Base-by-base conservation (phyloP, 1,284 basidiomycete genomes). In the Austropuccinia psidii region DNA sequence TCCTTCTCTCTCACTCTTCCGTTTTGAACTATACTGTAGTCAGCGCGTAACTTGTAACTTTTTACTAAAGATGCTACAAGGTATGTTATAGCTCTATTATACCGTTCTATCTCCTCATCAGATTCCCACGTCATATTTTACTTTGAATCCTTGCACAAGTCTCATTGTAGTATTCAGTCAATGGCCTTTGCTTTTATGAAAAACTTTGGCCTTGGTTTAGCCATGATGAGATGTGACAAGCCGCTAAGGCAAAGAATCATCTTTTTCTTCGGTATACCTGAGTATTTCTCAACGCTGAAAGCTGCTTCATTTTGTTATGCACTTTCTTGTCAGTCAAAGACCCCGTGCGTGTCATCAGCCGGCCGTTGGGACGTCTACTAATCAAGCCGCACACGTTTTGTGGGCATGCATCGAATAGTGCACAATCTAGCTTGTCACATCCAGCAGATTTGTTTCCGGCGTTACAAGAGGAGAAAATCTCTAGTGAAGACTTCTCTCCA, bases 51-150 rank as follows among this genome's bases (percentile, higher is more conserved):
- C 61, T 29, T 64, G n/a, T n/a, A n/a, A n/a, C n/a, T n/a, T n/a
- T n/a, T n/a, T n/a, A n/a, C n/a, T n/a, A n/a, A n/a, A n/a, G 35
- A 64, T 64, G 61, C 45, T 64, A 24, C 61, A 64, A 64, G 61
- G 61, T 64, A 64, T 49, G 61, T 35, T 64, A 31, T 31, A 64
- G 39, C 50, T 27, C 45, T 49, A 15, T 47, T 64, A 15, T 19
- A 49, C 61, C 61, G 61, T 47, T 31, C 45, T 64, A 64, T 64
- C 61, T 64, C 61, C 61, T 64, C 45, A 49, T 31, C 7, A 35
- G 41, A 64, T 24, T 29, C 50, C 37, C 27, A 24, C 37, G 27
- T 49, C n/a, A 24, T 64, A 21, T 21, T 35, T 45, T 47, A 27
- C 29, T 49, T 47, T 17, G 15, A 45, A 4, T 47, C 41, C 45